A percentile compares a stretch with the other conserved stretches of the same genome.
phyloP scores from a whole-genome alignment of 108 stramenopile genomes.

The Cyclotella kingstonii region DNA sequence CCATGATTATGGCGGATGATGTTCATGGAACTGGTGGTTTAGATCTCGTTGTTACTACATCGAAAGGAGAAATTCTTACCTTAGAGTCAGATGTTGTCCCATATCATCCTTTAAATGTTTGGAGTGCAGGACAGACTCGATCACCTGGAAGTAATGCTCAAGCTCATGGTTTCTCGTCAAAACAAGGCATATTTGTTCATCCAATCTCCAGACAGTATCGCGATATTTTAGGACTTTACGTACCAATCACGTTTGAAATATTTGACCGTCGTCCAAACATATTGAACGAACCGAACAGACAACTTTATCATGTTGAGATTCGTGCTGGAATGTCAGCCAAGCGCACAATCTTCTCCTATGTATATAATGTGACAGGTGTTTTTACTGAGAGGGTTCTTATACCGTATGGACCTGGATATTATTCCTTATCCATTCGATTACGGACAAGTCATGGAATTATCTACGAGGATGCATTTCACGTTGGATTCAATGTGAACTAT shows the following conservation, averaged over 20 bases:
- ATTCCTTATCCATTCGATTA: constrained; percentile 54
- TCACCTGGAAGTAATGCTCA: constrained; percentile 54
- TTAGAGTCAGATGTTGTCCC: constrained; percentile 65
- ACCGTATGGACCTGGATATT: constrained; percentile 73
- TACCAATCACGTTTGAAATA: constrained; percentile 79
- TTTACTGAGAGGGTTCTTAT: constrained; percentile 77
- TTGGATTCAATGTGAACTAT: constrained; percentile 83
- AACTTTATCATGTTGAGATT: constrained; percentile 67
- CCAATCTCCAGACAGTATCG: constrained; percentile 67
- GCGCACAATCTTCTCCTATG: constrained; percentile 40
- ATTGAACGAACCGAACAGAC: constrained; percentile 53
- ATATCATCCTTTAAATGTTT: constrained; percentile 77
- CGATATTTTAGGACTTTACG: constrained; percentile 74
- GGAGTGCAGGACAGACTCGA: constrained; percentile 71
- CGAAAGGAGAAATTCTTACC: constrained; percentile 69
- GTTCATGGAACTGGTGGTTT: constrained; percentile 74
- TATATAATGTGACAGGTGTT: constrained; percentile 57
- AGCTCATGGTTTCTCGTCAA: constrained; percentile 74
- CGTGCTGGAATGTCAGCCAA: constrained; percentile 61
- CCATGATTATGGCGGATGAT: constrained; percentile 85
- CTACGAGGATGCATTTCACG: constrained; percentile 78
- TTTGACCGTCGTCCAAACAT: constrained; percentile 80
- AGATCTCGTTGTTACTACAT: constrained; percentile 75
- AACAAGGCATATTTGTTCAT: constrained; percentile 81
- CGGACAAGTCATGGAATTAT: constrained; percentile 69